phyloP scores from a whole-genome alignment of 805 yeast genomes.

The Cephaloascus fragrans region DNA sequence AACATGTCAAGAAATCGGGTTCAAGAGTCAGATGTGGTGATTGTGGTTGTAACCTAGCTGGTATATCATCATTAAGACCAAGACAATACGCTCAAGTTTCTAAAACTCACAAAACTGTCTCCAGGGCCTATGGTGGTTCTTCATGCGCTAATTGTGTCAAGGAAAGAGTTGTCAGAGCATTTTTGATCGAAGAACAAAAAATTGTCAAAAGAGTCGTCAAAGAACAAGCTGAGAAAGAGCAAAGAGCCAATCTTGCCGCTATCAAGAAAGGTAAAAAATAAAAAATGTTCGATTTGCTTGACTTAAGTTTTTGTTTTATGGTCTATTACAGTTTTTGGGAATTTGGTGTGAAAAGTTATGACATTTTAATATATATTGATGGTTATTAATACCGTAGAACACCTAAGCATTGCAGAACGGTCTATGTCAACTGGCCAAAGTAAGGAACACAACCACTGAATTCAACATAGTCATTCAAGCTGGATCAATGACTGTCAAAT shows the following conservation, averaged over 20 bases:
- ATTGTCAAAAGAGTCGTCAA: constrained; percentile 98
- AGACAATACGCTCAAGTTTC: constrained; percentile 93
- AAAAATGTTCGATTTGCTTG: no score
- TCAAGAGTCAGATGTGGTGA: constrained; percentile 55
- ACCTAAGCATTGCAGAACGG: no score
- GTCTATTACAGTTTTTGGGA: no score
- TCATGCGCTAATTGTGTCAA: constrained; percentile 98
- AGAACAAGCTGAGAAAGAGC: constrained; percentile 88
- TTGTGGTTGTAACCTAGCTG: constrained; percentile 64
- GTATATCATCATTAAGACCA: constrained; percentile 95
- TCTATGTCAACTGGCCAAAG: no score
- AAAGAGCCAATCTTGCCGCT: constrained; percentile 56
- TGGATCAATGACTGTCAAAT: no score
- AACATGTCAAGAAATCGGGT: constrained; percentile 33
- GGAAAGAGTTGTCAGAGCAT: constrained; percentile 99
- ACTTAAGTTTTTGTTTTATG: no score
- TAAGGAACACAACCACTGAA: no score
- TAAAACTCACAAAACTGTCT: constrained; percentile 95
- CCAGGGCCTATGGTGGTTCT: constrained; percentile 99
- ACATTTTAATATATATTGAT: no score
- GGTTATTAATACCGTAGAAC: no score
- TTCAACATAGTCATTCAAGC: no score
- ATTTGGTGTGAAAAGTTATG: no score
- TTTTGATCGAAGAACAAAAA: constrained; percentile 99
- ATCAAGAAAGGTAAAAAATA: no score